Conservation (phyloP, 2,329 filamentous ascomycete genomes). For the Beauveria brongniartii region DNA sequence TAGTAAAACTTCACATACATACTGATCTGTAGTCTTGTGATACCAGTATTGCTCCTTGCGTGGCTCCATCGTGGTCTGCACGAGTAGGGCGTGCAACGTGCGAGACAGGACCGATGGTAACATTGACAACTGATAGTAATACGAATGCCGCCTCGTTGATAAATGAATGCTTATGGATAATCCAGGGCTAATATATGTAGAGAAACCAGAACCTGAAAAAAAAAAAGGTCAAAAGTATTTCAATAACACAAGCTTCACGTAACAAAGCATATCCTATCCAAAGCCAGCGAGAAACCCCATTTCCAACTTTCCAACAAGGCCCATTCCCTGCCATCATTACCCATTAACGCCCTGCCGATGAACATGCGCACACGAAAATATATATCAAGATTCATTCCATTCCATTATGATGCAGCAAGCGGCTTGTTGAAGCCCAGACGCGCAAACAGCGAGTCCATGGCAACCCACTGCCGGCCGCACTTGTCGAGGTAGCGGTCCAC, state of each 20-base stretch:
- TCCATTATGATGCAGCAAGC: slow-evolving; percentile 8
- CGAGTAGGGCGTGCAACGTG: too few relatives aligned
- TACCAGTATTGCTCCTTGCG: not conserved
- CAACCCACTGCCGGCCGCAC: slow-evolving; percentile 86
- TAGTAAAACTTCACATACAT: too few relatives aligned
- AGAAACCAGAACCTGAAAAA: not conserved
- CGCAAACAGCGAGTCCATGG: slow-evolving; percentile 82
- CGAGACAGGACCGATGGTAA: too few relatives aligned
- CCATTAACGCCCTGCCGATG: slow-evolving; percentile 4
- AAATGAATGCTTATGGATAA: not conserved
- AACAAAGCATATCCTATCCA: not conserved
- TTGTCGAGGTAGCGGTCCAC: slow-evolving; percentile 82
- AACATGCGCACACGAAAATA: not conserved
- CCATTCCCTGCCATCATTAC: not conserved
- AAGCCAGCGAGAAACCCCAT: not conserved
- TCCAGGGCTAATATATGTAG: not conserved
- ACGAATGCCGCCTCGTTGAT: not conserved
- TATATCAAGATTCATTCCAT: not conserved
- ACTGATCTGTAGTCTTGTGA: not conserved
- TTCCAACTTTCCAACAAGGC: not conserved
- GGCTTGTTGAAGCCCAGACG: slow-evolving; percentile 49
- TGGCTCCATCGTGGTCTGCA: not conserved
- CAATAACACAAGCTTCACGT: not conserved
- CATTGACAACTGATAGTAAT: not conserved
- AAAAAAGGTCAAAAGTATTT: not conserved